Evolutionary conservation across 1,284 basidiomycete species (phyloP).

Genomic region (Trichosporon ovoides): DNA sequence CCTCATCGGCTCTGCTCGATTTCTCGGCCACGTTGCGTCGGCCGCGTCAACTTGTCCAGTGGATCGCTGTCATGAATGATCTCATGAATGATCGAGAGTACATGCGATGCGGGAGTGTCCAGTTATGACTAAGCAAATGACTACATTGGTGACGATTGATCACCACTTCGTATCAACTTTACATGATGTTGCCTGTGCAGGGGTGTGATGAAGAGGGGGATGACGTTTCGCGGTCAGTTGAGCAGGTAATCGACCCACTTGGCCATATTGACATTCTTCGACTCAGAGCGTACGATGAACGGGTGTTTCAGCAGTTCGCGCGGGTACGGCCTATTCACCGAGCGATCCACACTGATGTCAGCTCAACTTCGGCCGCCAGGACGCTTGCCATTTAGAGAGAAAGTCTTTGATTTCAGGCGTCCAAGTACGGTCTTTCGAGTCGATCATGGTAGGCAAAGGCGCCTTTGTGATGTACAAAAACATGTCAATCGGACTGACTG

Average conservation of each 20-base stretch:
- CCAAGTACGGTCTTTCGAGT: constrained; percentile 59
- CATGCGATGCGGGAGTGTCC: neutral
- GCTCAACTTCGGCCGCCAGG: neutral
- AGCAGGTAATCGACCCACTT: constrained; percentile 63
- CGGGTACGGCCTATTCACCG: constrained; percentile 69
- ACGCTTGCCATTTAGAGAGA: constrained; percentile 72
- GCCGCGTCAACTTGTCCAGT: neutral
- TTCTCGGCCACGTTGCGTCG: too few relatives aligned
- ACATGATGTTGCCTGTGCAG: neutral
- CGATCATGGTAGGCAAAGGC: constrained; percentile 72
- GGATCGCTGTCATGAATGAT: neutral
- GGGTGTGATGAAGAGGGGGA: neutral
- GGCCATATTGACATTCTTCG: constrained; percentile 78
- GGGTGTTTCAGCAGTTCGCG: constrained; percentile 78
- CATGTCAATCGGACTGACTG: constrained; percentile 82
- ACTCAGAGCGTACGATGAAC: constrained; percentile 75
- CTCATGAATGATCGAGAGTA: neutral
- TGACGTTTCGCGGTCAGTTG: neutral
- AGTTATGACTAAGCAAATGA: constrained; percentile 1
- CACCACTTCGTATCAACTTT: neutral
- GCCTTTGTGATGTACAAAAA: constrained; percentile 85
- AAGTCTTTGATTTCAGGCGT: constrained; percentile 87
- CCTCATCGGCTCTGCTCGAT: too few relatives aligned
- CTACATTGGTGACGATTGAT: neutral
- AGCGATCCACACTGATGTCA: constrained; percentile 34